Evolutionary conservation across 257 asterid species (phyloP), one percentile per base, ranked within the genome.

Genomic region (Solanum chilense): DNA sequence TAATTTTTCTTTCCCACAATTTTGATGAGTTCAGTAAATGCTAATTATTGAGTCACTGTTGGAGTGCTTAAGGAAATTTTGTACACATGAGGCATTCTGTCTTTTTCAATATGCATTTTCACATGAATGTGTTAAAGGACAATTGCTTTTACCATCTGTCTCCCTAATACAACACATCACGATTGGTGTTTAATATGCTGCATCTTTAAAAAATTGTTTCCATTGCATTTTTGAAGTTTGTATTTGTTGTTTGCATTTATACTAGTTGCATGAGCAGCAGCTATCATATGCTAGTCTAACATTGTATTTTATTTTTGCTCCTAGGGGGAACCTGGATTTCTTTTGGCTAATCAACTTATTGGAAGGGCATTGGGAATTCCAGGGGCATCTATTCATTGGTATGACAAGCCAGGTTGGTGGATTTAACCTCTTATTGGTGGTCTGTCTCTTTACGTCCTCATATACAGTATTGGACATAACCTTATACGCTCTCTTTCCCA

Each of bases 311-410:
- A 18, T 75, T 88, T 87, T 20, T 90, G 74, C 77, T 84, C 68
- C 66, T 89, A 97, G 99, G 99, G 99, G 27, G 99, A 95, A 89
- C 87, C 91, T 56, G 99, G 99, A 74, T 94, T 97, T 78, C 89
- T 86, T 76, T 86, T 95, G 87, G 94, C 99, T 81, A 91, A 92
- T 89, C 97, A 92, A 90, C 91, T 97, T 70, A 95, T 95, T 58
- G 93, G 90, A 85, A 94, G 93, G 89, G 98, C 98, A 41, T 87
- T 97, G 91, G 91, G 91, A 86, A 91, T 92, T 69, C 93, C 98
- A 2, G 99, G 99, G 78, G 98, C 98, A 88, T 90, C 99, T 39
- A 71, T 97, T 90, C 99, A 97, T 91, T 97, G 99, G 99, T 97
- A 97, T 85, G 97, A 96, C 92, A 97, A 97, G 89, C 99, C 98